phyloP scores from a whole-genome alignment of 2,329 filamentous ascomycete genomes.

The Diaporthe velutina region DNA sequence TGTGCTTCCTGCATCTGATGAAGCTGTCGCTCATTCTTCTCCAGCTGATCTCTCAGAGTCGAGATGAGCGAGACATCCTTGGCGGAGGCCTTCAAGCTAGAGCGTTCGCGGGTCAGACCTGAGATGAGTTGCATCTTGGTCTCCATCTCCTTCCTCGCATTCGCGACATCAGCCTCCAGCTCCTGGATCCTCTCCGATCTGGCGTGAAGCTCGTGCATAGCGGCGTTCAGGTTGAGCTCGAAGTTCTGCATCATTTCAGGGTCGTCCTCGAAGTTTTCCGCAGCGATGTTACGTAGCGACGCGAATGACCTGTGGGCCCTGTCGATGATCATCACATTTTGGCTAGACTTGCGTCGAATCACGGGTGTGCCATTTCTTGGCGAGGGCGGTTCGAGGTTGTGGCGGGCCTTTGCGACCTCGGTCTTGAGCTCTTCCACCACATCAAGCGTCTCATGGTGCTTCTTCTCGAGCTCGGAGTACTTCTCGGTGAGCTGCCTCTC shows the following conservation, averaged over 20 bases:
- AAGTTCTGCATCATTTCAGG: constrained; percentile 93
- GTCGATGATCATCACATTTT: constrained; percentile 88
- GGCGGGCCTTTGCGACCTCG: constrained; percentile 83
- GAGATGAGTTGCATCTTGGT: constrained; percentile 96
- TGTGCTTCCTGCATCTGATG: constrained; percentile 79
- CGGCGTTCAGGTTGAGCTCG: constrained; percentile 89
- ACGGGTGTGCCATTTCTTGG: constrained; percentile 75
- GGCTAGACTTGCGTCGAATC: constrained; percentile 92
- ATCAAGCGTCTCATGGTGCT: constrained; percentile 85
- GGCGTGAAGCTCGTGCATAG: constrained; percentile 90
- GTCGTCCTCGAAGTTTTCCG: constrained; percentile 85
- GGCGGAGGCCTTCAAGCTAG: constrained; percentile 85
- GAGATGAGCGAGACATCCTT: constrained; percentile 94
- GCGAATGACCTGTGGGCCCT: constrained; percentile 92
- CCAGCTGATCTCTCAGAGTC: constrained; percentile 87
- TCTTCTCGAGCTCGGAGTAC: constrained; percentile 85
- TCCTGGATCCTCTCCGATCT: constrained; percentile 92
- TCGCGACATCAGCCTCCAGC: constrained; percentile 85
- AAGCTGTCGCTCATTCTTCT: constrained; percentile 87
- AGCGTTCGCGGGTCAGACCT: constrained; percentile 91
- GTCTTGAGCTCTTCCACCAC: constrained; percentile 93
- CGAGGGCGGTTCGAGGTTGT: constrained; percentile 68
- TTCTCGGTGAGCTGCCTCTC: constrained; percentile 80
- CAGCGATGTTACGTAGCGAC: constrained; percentile 87
- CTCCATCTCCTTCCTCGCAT: constrained; percentile 95